Evolutionary conservation across 169 alveolate species (phyloP), one percentile per base, ranked within the genome.

Genomic region (Plasmodium yoelii): DNA sequence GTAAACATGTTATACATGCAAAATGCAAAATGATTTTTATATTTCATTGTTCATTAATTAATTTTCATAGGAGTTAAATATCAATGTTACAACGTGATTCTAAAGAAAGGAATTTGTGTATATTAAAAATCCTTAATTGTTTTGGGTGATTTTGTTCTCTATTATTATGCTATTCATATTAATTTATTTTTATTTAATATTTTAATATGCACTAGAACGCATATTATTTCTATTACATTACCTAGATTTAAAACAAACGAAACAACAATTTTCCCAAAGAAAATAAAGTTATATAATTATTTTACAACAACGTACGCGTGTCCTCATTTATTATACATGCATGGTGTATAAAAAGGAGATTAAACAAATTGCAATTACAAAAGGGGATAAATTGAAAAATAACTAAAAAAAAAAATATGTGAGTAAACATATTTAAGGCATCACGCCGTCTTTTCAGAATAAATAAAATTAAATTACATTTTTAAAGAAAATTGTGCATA

Each of bases 201-300:
- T 34, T 34, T 34, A 34, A 34, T 12, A 24, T 80, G 90, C 90
- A 80, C 90, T 67, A 7, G 53, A 80, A 44, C 51, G 90, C 90
- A 80, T 70, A 47, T 28, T n/a, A 5, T 15, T 8, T 26, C 22
- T 59, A 24, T 39, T 55, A 24, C 28, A 47, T 47, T n/a, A 1
- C 39, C 10, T 73, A 15, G 7, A 60, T 15, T 61, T 15, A 15
- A 61, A 8, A n/a, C 53, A 39, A 42, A 28, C 2, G 7, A 24
- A 24, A 9, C 34, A 44, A 19, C 71, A 26, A 56, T 13, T 26
- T 22, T 34, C 42, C 42, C 6, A 34, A 34, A 34, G 42, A 34
- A 34, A 34, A 34, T 34, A 34, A 28, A 34, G 42, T 34, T 34
- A 34, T 34, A 34, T 34, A 34, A 34, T 34, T 34, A 5, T 34